Evolutionary conservation across 345 rosid genomes (phyloP), one percentile per base, ranked within the genome.

Genomic region (Aegle marmelos): DNA sequence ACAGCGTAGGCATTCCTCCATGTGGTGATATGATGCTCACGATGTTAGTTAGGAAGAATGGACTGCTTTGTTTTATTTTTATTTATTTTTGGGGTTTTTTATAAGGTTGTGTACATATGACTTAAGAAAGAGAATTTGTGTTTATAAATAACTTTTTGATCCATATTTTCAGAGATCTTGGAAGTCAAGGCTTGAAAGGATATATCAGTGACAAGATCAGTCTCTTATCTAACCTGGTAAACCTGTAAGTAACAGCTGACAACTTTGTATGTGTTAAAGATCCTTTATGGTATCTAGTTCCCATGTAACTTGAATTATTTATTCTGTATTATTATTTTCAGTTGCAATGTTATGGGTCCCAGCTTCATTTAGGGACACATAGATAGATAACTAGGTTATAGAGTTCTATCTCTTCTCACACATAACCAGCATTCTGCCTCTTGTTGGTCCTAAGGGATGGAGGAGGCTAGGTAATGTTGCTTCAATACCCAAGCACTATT

Each of bases 171-270:
- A 97, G 99, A 82, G 98, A 97, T 84, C 97, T 97, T 63, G 93
- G 89, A 76, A 91, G 93, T 77, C 99, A 90, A 88, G 98, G 93
- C 77, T 84, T 97, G 88, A 93, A 90, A 89, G 99, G 99, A 58
- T 88, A 65, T 75, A 87, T 94, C 62, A 90, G 96, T 76, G 98
- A 92, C 74, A 89, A 89, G 84, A 94, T 97, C 79, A 80, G 92
- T 81, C 96, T 89, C 77, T 85, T 97, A 81, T 83, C 90, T 37
- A 65, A 97, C 85, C 89, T 97, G 93, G 90, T 90, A 81, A 85
- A 87, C 90, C 78, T 97, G 99, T 97, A 90, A 91, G 99, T 88
- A 83, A 85, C 85, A 56, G 65, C 81, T 78, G 21, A 63, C 76
- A 39, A 72, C 72, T 64, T 77, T 57, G 48, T 70, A 21, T 37